A percentile compares a stretch with the other conserved stretches of the same genome.
Evolutionary conservation across 2,329 filamentous ascomycete genomes (phyloP).

Genomic region (Knufia fluminis): DNA sequence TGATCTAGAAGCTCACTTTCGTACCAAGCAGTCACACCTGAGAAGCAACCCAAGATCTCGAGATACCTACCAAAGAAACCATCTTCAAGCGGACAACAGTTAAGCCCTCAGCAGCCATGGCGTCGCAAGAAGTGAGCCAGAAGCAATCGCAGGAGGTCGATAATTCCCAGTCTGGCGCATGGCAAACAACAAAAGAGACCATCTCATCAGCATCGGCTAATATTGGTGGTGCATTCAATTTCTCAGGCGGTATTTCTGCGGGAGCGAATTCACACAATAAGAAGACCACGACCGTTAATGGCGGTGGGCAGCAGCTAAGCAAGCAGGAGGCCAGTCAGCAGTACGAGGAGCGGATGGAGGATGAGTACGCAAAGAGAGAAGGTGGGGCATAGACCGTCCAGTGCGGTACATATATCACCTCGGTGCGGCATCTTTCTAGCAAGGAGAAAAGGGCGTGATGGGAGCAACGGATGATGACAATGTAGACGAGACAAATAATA

Average conservation of each 20-base stretch:
- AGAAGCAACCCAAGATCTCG: too few relatives aligned
- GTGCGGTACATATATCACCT: not conserved
- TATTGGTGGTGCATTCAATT: conserved; percentile 15
- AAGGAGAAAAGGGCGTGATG: not conserved
- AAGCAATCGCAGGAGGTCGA: conserved; percentile 2
- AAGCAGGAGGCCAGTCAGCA: conserved; percentile 34
- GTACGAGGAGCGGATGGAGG: conserved; percentile 40
- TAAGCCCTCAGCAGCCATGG: not conserved
- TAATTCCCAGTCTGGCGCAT: conserved; percentile 2
- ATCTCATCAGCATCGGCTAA: conserved; percentile 17
- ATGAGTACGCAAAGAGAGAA: conserved; percentile 39
- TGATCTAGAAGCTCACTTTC: too few relatives aligned
- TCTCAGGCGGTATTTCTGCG: conserved; percentile 16
- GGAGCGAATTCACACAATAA: conserved; percentile 17
- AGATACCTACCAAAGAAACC: too few relatives aligned
- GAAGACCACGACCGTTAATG: conserved; percentile 18
- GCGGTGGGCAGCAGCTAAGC: conserved; percentile 16
- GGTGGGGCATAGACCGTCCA: conserved; percentile 29
- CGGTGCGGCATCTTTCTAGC: too few relatives aligned
- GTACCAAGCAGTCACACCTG: too few relatives aligned
- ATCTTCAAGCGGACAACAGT: too few relatives aligned
- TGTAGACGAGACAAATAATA: too few relatives aligned
- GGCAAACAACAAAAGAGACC: conserved; percentile 17
- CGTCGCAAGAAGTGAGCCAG: conserved; percentile 6
- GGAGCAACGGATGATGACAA: not conserved